Evolutionary conservation across 2,329 filamentous ascomycete genomes (phyloP).

Genomic region (Penicillium sp.): DNA sequence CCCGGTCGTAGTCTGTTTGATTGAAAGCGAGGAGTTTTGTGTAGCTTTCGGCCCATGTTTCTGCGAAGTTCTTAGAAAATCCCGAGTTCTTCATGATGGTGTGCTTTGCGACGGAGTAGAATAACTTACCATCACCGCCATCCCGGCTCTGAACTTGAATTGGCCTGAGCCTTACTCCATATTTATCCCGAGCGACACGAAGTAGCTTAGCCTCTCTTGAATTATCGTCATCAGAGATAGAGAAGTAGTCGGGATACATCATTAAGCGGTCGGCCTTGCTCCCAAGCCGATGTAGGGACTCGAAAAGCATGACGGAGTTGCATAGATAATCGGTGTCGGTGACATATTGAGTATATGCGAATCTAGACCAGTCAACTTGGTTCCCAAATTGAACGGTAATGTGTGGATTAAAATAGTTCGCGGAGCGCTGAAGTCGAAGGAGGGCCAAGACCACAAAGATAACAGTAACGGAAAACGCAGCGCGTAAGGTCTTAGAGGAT

Average conservation of each 20-base stretch:
- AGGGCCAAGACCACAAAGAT: background rate
- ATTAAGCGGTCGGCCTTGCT: constrained; percentile 30
- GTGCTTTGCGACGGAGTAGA: background rate
- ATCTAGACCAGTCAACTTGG: constrained; percentile 27
- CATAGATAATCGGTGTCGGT: constrained; percentile 30
- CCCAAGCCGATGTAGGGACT: constrained; percentile 24
- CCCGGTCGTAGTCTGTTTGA: constrained; percentile 55
- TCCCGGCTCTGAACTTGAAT: constrained; percentile 30
- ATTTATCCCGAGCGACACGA: constrained; percentile 43
- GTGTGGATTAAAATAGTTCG: background rate
- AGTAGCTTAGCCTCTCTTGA: constrained; percentile 34
- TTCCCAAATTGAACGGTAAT: background rate
- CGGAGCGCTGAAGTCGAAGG: no score
- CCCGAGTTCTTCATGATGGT: no score
- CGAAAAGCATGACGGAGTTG: constrained; percentile 35
- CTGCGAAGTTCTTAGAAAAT: constrained; percentile 14
- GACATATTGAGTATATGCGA: constrained; percentile 33
- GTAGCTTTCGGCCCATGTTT: constrained; percentile 57
- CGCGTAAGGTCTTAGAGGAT: no score
- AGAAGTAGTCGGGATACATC: constrained; percentile 24
- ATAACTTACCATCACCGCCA: constrained; percentile 3
- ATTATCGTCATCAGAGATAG: background rate
- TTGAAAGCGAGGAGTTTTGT: constrained; percentile 65
- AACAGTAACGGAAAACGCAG: background rate
- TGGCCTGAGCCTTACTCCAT: constrained; percentile 45